Conservation (phyloP, 345 rosid species). For the Streptanthus diversifolius region DNA sequence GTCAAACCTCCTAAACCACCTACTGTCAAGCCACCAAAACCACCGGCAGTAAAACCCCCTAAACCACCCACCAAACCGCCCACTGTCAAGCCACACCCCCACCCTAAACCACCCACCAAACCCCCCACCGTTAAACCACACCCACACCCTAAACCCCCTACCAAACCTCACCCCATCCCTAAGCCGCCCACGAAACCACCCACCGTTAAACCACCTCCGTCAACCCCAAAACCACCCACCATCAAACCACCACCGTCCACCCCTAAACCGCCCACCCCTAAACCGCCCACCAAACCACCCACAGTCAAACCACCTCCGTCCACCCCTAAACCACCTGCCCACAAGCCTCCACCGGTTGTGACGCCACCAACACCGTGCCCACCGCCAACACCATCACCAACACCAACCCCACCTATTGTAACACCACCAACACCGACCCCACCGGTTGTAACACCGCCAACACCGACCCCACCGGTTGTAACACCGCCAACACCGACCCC, state of each 20-base stretch:
- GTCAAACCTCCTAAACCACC: constrained; percentile 32
- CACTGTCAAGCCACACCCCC: constrained; percentile 17
- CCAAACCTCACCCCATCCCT: neutral
- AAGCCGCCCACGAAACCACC: neutral
- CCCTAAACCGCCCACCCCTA: constrained; percentile 40
- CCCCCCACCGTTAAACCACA: constrained; percentile 21
- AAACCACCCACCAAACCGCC: constrained; percentile 27
- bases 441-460: constrained; percentile 2
- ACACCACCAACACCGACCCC: constrained; percentile 5
- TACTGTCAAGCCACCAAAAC: constrained; percentile 24
- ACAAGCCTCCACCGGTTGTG: constrained; percentile 19
- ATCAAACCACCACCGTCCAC: constrained; percentile 36
- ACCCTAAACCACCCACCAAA: constrained; percentile 24
- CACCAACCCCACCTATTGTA: neutral
- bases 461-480: constrained; percentile 18
- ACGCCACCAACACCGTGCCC: constrained; percentile 20
- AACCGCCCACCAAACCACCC: constrained; percentile 36
- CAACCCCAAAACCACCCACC: constrained; percentile 37
- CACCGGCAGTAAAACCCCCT: constrained; percentile 16
- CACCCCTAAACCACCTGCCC: constrained; percentile 12
- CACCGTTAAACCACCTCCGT: constrained; percentile 31
- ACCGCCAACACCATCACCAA: neutral
- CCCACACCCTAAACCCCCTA: constrained; percentile 34
- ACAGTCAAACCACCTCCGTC: constrained; percentile 29
- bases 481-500: constrained; percentile 19